phyloP scores from a whole-genome alignment of 1,139 yeast species.

The Geotrichum phurueaensis region DNA sequence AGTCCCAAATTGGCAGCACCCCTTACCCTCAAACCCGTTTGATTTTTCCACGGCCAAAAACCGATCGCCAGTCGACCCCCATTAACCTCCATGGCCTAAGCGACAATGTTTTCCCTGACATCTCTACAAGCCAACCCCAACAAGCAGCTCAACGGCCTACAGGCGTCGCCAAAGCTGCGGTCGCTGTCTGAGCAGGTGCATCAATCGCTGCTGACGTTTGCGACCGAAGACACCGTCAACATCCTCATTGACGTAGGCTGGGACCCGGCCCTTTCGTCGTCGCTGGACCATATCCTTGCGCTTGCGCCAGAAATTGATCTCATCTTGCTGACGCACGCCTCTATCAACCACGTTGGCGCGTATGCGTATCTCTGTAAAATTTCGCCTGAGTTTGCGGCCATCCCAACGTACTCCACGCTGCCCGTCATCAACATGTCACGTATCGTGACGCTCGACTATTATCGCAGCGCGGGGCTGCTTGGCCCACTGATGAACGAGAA shows the following conservation, averaged over 20 bases:
- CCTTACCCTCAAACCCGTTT: background rate
- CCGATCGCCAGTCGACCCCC: background rate
- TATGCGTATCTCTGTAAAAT: slow-evolving; percentile 59
- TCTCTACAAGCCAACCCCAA: slow-evolving; percentile 8
- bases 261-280: slow-evolving; percentile 31
- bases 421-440: slow-evolving; percentile 87
- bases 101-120: slow-evolving; percentile 14
- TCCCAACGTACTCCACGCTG: slow-evolving; percentile 79
- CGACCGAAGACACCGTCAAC: slow-evolving; percentile 21
- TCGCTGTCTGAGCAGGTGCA: slow-evolving; percentile 5
- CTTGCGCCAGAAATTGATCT: slow-evolving; percentile 49
- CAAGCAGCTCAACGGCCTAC: slow-evolving; percentile 2
- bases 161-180: slow-evolving; percentile 2
- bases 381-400: slow-evolving; percentile 58
- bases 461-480: slow-evolving; percentile 62
- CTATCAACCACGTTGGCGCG: slow-evolving; percentile 76
- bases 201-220: slow-evolving; percentile 31
- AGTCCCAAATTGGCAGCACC: background rate
- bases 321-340: slow-evolving; percentile 78
- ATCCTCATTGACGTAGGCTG: slow-evolving; percentile 39
- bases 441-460: slow-evolving; percentile 74
- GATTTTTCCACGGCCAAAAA: background rate
- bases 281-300: slow-evolving; percentile 25
- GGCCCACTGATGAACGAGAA: slow-evolving; percentile 63
- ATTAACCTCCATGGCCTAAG: background rate